phyloP scores from a whole-genome alignment of 441 rosid genomes.

The Dalechampia spathulata region DNA sequence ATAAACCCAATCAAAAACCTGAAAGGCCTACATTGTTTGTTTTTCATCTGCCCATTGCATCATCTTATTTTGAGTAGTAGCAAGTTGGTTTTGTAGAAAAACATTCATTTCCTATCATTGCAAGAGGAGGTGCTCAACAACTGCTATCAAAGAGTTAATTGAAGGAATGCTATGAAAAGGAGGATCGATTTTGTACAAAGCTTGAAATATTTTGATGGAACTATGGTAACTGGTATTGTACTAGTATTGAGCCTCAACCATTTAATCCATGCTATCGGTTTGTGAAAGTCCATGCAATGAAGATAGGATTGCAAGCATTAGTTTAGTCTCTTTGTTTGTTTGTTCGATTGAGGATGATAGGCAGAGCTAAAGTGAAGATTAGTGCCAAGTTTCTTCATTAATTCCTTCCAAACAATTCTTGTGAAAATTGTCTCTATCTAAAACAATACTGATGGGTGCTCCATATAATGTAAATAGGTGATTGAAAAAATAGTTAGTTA shows the following conservation, averaged over 20 bases:
- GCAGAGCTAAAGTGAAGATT: background rate
- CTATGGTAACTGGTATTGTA: background rate
- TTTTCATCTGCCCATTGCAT: background rate
- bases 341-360: background rate
- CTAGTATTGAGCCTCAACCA: background rate
- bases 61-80: no score
- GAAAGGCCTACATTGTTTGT: no score
- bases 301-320: background rate
- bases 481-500: no score
- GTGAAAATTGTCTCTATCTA: background rate
- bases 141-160: no score
- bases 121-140: no score
- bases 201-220: background rate
- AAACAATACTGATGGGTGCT: no score
- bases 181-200: background rate
- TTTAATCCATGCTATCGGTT: background rate
- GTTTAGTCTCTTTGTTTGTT: background rate
- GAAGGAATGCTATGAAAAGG: no score
- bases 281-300: background rate
- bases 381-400: background rate
- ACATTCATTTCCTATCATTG: no score
- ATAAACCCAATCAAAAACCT: no score
- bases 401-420: background rate
- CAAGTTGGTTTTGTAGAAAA: no score
- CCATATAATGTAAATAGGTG: no score